These are phyloP conservation scores for Shiraia sp. DNA, from an alignment of 2,329 filamentous ascomycete genomes.

Conservation along the genomic window DNA sequence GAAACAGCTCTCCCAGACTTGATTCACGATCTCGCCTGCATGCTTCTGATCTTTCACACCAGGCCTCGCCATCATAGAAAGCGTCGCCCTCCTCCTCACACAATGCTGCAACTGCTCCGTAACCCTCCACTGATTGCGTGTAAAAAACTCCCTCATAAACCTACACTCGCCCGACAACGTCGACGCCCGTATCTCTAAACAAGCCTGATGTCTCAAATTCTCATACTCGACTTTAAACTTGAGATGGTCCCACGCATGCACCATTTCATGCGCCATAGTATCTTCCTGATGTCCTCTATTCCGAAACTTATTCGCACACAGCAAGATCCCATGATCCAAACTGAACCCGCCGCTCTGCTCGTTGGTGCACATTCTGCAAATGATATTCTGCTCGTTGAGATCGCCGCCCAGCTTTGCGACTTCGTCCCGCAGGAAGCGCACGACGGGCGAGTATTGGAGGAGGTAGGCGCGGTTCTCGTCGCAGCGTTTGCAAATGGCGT, in stretches of 20 bases:
- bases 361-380: constrained; percentile 77
- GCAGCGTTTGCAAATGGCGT: constrained; percentile 77
- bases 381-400: constrained; percentile 74
- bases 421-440: constrained; percentile 84
- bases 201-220: constrained; percentile 87
- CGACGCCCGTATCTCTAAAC: constrained; percentile 93
- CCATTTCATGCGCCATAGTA: constrained; percentile 94
- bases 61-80: constrained; percentile 78
- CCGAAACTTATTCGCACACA: constrained; percentile 90
- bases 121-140: constrained; percentile 81
- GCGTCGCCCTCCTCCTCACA: constrained; percentile 77
- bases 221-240: constrained; percentile 86
- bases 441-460: constrained; percentile 78
- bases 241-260: constrained; percentile 93
- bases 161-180: constrained; percentile 93
- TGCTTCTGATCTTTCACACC: constrained; percentile 83
- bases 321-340: constrained; percentile 80
- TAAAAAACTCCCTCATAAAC: constrained; percentile 84
- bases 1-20: constrained; percentile 99
- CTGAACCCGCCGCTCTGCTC: constrained; percentile 82
- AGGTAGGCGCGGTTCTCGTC: constrained; percentile 83
- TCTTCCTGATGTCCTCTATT: constrained; percentile 85
- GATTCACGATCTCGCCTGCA: constrained; percentile 85
- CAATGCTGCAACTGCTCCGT: constrained; percentile 94
- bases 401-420: constrained; percentile 77